Conservation (phyloP, 2,329 filamentous ascomycete species). For the Lachnum nothofagi region DNA sequence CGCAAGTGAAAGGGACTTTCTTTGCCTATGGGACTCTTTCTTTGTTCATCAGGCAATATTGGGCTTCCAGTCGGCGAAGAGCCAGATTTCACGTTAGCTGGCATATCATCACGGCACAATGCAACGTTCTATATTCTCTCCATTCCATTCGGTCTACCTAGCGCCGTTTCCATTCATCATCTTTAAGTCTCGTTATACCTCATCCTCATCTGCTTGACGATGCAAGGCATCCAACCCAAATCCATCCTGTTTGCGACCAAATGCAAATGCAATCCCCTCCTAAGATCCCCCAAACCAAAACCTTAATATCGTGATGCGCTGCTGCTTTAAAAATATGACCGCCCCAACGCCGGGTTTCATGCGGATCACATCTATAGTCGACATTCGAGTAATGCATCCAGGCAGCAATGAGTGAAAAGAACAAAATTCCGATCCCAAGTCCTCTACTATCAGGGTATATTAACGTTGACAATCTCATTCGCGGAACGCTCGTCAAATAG, state of each 20-base stretch:
- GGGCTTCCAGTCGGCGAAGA: too few species aligned
- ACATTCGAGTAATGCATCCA: slow-evolving; percentile 21
- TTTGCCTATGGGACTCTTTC: too few species aligned
- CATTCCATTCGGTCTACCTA: slow-evolving; percentile 7
- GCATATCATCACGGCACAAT: background rate
- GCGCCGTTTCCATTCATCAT: slow-evolving; percentile 1
- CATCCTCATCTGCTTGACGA: background rate
- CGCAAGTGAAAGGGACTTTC: too few species aligned
- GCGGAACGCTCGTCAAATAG: slow-evolving; percentile 4
- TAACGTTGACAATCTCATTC: slow-evolving; percentile 7
- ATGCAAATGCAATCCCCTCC: too few species aligned
- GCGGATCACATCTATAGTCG: slow-evolving; percentile 15
- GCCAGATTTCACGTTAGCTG: background rate
- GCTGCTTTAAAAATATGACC: slow-evolving; percentile 4
- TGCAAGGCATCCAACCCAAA: background rate
- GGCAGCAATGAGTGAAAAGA: slow-evolving; percentile 14
- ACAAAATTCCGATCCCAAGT: slow-evolving; percentile 6
- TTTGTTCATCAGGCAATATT: too few species aligned
- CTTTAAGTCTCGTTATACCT: background rate
- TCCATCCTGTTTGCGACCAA: background rate
- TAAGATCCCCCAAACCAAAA: background rate
- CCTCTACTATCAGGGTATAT: slow-evolving; percentile 10
- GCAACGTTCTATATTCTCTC: background rate
- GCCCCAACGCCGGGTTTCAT: slow-evolving; percentile 26
- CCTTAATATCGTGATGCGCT: background rate